These are phyloP conservation scores for Liquidambar formosana DNA, from an alignment of 164 flowering plant species.

Conservation along the genomic window DNA sequence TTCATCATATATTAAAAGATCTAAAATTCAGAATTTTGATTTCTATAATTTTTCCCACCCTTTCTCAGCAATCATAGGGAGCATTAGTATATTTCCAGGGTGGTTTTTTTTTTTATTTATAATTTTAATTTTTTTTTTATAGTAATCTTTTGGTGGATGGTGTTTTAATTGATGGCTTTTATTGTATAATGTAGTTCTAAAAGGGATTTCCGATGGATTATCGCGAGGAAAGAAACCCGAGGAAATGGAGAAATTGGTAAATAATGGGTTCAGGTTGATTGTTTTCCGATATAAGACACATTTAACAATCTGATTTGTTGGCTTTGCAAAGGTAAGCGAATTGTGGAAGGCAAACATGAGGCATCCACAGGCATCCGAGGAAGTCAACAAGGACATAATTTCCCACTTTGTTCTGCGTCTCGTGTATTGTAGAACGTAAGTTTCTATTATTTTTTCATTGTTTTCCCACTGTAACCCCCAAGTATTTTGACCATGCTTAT, in stretches of 20 bases:
- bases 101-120: not conserved
- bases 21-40: no score
- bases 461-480: not conserved
- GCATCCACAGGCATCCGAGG: constrained; percentile 56
- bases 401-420: constrained; percentile 91
- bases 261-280: not conserved
- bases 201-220: constrained; percentile 80
- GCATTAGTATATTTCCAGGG: no score
- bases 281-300: not conserved
- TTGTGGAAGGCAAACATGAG: constrained; percentile 78
- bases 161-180: constrained; percentile 6
- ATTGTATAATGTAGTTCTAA: constrained; percentile 54
- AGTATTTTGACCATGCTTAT: not conserved
- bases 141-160: no score
- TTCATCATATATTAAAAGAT: no score
- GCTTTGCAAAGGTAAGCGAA: constrained; percentile 39
- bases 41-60: no score
- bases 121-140: not conserved
- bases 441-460: not conserved
- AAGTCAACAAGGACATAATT: constrained; percentile 70
- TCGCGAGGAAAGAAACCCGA: constrained; percentile 85
- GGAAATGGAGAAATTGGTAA: constrained; percentile 77
- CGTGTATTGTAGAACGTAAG: constrained; percentile 93
- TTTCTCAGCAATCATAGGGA: no score
- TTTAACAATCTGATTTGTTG: constrained; percentile 7